Percentiles rank a stretch among this genome's conserved stretches.
These are phyloP conservation scores for Heteromeles arbutifolia DNA, from an alignment of 306 rosid species.

Conservation along the genomic window DNA sequence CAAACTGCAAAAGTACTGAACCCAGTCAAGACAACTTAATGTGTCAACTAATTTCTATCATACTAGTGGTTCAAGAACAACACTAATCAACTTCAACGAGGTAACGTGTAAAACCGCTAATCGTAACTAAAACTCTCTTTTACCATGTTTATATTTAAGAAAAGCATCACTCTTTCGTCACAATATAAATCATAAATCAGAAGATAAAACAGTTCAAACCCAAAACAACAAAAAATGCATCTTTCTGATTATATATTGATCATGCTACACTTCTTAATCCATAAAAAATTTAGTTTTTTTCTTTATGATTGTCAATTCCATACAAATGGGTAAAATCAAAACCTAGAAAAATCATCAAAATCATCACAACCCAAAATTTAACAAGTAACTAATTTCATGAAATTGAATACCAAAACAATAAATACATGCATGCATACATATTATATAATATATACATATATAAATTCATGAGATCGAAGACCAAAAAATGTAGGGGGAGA, in stretches of 20 bases:
- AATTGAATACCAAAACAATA: neutral
- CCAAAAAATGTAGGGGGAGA: neutral
- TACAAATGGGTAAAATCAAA: neutral
- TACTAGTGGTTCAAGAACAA: neutral
- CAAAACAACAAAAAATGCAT: too few relatives aligned
- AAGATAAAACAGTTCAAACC: neutral
- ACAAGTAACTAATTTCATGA: neutral
- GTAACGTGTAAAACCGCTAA: neutral
- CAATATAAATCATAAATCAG: neutral
- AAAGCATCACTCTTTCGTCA: neutral
- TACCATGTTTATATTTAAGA: neutral
- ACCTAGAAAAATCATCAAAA: neutral
- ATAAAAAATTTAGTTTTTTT: neutral
- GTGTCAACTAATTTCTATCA: neutral
- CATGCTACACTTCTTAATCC: neutral
- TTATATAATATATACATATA: neutral
- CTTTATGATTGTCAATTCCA: neutral
- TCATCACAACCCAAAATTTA: neutral
- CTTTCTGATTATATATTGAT: neutral
- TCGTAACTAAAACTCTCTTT: neutral
- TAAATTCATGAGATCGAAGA: neutral
- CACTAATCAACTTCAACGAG: neutral
- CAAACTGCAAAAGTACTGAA: slow-evolving; percentile 55
- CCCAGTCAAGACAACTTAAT: slow-evolving; percentile 18
- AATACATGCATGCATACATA: neutral